Evolutionary conservation across 805 yeast species (phyloP), one percentile per base, ranked within the genome.

Genomic region (Starmerella vaccinii): DNA sequence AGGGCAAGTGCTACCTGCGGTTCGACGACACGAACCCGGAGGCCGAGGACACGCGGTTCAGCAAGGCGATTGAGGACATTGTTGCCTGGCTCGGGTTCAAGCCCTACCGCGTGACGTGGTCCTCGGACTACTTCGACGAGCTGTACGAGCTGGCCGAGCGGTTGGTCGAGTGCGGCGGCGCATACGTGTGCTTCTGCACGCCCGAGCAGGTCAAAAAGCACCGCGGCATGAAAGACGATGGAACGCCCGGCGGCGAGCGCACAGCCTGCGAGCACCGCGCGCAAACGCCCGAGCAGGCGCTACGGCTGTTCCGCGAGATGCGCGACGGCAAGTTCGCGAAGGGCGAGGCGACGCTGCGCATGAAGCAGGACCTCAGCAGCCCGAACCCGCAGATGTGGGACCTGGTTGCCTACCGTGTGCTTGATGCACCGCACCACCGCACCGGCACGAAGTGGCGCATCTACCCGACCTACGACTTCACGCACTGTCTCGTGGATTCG

Each of bases 381-480:
- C 95, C 96, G 56, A 84, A 86, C 57, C 99, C 99, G 16, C 98
- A 92, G 71, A 92, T 92, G 98, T 92, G 99, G 99, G 99, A 92
- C 70, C 76, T 92, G 57, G 92, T 92, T 55, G 98, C 98, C 12
- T 92, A 92, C 71, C 79, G 99, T 67, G 95, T 92, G 3, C 74
- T 92, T 61, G 76, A 90, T 60, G 88, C 95, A 13, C 78, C 88
- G 30, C 98, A 92, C 69, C 95, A 90, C 69, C 82, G 97, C 71
- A 92, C 98, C 12, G 99, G 97, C 50, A 82, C 79, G 64, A 85
- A 85, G 69, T 92, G 99, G 99, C 86, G 84, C 70, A 90, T 92
- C 55, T 92, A 92, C 64, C 99, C 99, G 59, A 92, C 99, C 22
- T 92, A 92, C 66, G 99, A 92, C 68, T 92, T 92, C 73, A 92